Evolutionary conservation across 257 asterid genomes (phyloP).

Genomic region (Ligustrum vulgare): DNA sequence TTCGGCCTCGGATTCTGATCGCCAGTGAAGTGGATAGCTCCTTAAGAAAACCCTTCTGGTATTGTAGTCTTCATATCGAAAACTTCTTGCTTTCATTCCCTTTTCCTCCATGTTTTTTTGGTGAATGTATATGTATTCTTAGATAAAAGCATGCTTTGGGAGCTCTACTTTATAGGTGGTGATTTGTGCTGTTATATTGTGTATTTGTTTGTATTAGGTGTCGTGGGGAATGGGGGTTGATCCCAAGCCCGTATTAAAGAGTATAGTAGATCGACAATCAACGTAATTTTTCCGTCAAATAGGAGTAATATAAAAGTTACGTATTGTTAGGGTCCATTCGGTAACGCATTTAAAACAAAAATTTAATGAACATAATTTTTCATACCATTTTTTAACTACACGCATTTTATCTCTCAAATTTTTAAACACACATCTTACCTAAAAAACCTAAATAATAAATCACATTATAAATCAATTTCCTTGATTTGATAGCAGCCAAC

Average conservation of each 20-base stretch:
- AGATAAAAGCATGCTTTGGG: conserved; percentile 3
- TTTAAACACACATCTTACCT: too few relatives aligned
- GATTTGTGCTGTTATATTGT: background rate
- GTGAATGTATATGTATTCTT: conserved; percentile 5
- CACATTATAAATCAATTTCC: too few relatives aligned
- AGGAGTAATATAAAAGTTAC: background rate
- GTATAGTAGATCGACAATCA: too few relatives aligned
- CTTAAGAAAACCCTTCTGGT: conserved; percentile 76
- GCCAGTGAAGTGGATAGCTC: conserved; percentile 80
- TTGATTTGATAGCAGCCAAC: too few relatives aligned
- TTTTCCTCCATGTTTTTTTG: conserved; percentile 39
- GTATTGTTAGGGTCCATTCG: too few relatives aligned
- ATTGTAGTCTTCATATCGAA: conserved; percentile 66
- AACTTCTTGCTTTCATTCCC: conserved; percentile 56
- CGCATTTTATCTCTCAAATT: too few relatives aligned
- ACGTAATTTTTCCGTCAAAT: too few relatives aligned
- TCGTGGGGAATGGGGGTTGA: background rate
- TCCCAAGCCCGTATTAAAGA: background rate
- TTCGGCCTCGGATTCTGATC: conserved; percentile 45
- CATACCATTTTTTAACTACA: too few relatives aligned
- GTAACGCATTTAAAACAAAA: too few relatives aligned
- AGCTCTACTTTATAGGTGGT: conserved; percentile 27
- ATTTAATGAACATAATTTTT: too few relatives aligned
- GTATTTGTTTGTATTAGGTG: background rate
- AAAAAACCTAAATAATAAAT: too few relatives aligned